These are phyloP conservation scores for Graphiopsis chlorocephala DNA, from an alignment of 2,329 filamentous ascomycete species.

Conservation along the genomic window DNA sequence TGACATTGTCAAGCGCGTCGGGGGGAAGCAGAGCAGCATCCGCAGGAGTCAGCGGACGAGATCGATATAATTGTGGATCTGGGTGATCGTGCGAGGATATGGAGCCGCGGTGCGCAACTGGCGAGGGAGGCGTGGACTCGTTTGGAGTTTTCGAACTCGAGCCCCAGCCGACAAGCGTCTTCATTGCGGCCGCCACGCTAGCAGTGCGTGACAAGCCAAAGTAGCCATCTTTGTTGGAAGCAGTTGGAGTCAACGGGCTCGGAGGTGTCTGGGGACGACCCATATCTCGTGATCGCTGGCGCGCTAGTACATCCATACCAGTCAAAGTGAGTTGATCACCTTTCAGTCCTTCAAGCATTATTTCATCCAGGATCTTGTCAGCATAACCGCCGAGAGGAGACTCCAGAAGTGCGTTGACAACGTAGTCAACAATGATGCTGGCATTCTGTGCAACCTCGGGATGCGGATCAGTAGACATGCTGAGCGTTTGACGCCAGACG, in stretches of 20 bases:
- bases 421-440: constrained; percentile 78
- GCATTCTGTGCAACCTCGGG: constrained; percentile 88
- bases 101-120: constrained; percentile 27
- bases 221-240: constrained; percentile 57
- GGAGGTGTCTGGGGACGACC: constrained; percentile 43
- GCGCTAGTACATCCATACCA: constrained; percentile 24
- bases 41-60: constrained; percentile 40
- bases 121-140: constrained; percentile 25
- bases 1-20: constrained; percentile 64
- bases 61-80: constrained; percentile 34
- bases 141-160: constrained; percentile 30
- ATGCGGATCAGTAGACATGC: constrained; percentile 89
- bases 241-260: constrained; percentile 45
- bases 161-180: constrained; percentile 53
- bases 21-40: constrained; percentile 54
- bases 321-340: constrained; percentile 28
- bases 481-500: constrained; percentile 89
- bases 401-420: constrained; percentile 73
- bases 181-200: constrained; percentile 63
- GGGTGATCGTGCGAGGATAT: constrained; percentile 19
- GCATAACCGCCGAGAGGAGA: constrained; percentile 72
- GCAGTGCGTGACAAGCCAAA: constrained; percentile 62
- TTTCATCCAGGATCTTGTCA: constrained; percentile 71
- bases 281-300: constrained; percentile 49
- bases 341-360: constrained; percentile 39